Evolutionary conservation across 1,139 yeast species (phyloP).

Genomic region (Groenewaldozyma auringiensis): DNA sequence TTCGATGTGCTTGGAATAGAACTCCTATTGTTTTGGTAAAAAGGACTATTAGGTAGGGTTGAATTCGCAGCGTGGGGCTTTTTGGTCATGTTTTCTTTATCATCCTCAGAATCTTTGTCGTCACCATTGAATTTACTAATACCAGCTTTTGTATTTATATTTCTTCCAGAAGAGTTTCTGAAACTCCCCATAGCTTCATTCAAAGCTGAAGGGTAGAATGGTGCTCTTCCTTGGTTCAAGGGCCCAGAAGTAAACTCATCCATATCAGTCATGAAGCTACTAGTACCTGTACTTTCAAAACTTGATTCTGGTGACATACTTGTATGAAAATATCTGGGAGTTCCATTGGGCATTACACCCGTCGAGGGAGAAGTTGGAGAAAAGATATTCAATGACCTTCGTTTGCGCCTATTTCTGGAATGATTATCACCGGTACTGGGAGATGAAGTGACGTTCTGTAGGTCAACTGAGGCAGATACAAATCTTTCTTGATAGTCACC

Average conservation of each 20-base stretch:
- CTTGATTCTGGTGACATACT: not conserved
- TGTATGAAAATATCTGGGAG: not conserved
- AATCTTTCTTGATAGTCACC: not conserved
- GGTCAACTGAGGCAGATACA: not conserved
- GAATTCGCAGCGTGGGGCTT: not conserved
- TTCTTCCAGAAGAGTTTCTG: not conserved
- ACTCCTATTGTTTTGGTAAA: not conserved
- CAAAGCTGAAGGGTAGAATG: not conserved
- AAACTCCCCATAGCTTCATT: not conserved
- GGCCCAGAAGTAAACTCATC: not conserved
- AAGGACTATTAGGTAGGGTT: not conserved
- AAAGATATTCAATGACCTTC: conserved; percentile 19
- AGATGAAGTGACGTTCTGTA: not conserved
- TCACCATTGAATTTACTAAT: no score
- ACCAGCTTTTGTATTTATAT: not conserved
- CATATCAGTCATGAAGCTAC: conserved; percentile 1
- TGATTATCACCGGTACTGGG: not conserved
- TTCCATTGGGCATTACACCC: not conserved
- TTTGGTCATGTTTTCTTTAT: not conserved
- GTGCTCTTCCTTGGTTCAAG: not conserved
- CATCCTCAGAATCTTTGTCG: not conserved
- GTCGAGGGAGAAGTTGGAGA: conserved; percentile 9
- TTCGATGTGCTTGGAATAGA: not conserved
- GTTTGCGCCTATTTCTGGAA: conserved; percentile 11
- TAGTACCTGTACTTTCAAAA: conserved; percentile 2